Conservation (phyloP, 768 basidiomycete genomes). For the Suillus subluteus region DNA sequence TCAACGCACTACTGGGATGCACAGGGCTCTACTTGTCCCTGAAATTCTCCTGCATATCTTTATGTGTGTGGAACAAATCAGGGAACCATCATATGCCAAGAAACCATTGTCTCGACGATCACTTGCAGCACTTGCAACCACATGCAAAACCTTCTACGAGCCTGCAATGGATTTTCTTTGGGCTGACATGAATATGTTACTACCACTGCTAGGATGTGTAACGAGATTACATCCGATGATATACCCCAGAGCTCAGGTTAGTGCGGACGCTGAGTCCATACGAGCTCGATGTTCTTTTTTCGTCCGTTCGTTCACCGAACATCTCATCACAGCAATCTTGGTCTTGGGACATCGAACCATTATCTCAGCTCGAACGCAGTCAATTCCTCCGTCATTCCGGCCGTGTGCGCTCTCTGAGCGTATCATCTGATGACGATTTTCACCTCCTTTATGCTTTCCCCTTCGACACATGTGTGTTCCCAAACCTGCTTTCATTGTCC, state of each 20-base stretch:
- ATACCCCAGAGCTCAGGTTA: neutral
- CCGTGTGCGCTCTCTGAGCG: neutral
- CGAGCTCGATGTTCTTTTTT: neutral
- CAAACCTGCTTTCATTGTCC: neutral
- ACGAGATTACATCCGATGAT: neutral
- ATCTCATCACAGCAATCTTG: neutral
- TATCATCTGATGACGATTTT: neutral
- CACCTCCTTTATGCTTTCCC: neutral
- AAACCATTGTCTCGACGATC: neutral
- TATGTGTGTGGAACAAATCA: neutral
- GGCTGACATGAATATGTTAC: neutral
- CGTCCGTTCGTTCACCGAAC: neutral
- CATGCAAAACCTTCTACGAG: neutral
- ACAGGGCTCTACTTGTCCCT: neutral
- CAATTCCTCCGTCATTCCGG: neutral
- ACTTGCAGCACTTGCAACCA: neutral
- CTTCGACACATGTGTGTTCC: neutral
- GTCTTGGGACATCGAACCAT: neutral
- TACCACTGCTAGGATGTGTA: neutral
- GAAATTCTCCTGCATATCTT: neutral
- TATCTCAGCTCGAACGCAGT: neutral
- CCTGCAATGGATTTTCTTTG: conserved; percentile 1
- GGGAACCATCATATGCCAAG: neutral
- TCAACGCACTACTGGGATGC: neutral
- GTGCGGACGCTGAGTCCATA: neutral